phyloP scores from a whole-genome alignment of 1,284 basidiomycete species.

The Phaffia rhodozyma region DNA sequence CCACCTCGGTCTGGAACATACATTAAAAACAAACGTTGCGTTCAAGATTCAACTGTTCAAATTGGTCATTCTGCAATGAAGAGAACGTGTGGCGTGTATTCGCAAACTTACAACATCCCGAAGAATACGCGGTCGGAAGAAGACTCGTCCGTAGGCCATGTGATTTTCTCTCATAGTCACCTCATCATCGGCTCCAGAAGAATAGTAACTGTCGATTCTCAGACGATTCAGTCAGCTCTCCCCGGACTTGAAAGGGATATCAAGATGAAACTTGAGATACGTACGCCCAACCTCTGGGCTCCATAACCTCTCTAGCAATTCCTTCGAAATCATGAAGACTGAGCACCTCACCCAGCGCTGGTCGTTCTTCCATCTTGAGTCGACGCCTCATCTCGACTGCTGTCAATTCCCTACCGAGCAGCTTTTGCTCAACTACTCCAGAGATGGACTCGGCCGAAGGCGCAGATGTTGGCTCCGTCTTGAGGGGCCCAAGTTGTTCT shows the following conservation, averaged over 20 bases:
- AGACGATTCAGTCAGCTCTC: background rate
- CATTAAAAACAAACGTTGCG: too few species aligned
- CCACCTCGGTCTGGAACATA: conserved; percentile 52
- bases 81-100: too few species aligned
- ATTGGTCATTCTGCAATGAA: too few species aligned
- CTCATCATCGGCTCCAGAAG: conserved; percentile 66
- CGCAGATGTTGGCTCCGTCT: background rate
- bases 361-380: conserved; percentile 21
- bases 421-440: conserved; percentile 16
- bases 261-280: conserved; percentile 47
- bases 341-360: conserved; percentile 20
- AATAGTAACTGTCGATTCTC: conserved; percentile 16
- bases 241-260: background rate
- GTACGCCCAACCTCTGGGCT: conserved; percentile 76
- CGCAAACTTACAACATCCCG: conserved; percentile 48
- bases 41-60: too few species aligned
- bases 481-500: background rate
- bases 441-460: background rate
- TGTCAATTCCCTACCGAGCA: conserved; percentile 18
- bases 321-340: conserved; percentile 63
- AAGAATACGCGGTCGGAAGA: conserved; percentile 84
- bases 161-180: conserved; percentile 81
- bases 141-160: conserved; percentile 73
- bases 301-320: conserved; percentile 59
- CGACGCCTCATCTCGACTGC: conserved; percentile 50